Base-by-base conservation (phyloP, 2,329 filamentous ascomycete genomes). In the Colletotrichum australisinense region DNA sequence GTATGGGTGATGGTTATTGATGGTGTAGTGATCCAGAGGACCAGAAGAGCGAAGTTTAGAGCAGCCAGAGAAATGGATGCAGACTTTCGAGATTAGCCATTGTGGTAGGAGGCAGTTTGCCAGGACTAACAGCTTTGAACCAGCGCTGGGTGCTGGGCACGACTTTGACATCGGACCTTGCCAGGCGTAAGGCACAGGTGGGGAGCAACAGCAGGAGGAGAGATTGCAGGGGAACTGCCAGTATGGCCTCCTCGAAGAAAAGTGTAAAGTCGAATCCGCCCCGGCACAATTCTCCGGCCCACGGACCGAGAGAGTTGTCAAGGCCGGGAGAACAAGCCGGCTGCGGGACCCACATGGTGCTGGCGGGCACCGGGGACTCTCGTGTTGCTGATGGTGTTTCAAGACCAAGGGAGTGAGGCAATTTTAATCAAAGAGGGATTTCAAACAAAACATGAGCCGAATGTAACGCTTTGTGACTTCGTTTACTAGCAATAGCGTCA, bases 191-290 rank as follows among this genome's bases (percentile, higher is more conserved):
- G 24, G 69, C 55, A n/a, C 65, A 49, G 46, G 38, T 24, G 24
- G 73, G 59, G 12, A 73, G 53, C 38, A 42, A 35, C 19, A 69
- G 55, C 26, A 74, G 49, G 14, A 74, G 19, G 22, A 74, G 52
- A 14, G 53, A 73, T 8, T 73, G 69, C 73, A 30, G 56, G 38
- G 69, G 66, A 35, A 79, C 53, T 7, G 75, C 76, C 30, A 80
- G 74, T 24, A 80, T 73, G 56, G 69, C 71, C 63, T 80, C 77
- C 57, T 80, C 77, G 64, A 79, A 80, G 3, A 80, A 70, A 11
- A 80, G 73, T 7, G 79, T 79, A 58, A 80, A 79, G 71, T 80
- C 78, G 72, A 78, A 79, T 56, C 78, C 78, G n/a, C 63, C 73
- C n/a, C 76, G 75, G 62, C 78, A 80, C 42, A 60, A n/a, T 4